Base-by-base conservation (phyloP, 306 rosid species). In the Psophocarpus tetragonolobus region DNA sequence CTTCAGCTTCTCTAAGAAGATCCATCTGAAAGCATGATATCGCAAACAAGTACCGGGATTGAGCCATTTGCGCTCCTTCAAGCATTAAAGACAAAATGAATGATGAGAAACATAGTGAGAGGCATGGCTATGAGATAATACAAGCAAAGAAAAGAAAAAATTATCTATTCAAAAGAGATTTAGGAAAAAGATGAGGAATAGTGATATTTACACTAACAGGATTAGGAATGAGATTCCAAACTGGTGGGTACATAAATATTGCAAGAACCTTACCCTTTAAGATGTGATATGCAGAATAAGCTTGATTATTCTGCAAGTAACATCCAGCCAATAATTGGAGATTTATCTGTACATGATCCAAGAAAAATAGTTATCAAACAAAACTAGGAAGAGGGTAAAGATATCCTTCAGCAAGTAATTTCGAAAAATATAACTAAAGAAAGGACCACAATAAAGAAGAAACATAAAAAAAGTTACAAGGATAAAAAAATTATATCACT, bases 41-140 rank as follows among this genome's bases (percentile, higher is more conserved):
- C 17, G 99, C 99, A 93, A 92, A 92, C 98, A 96, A 84, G 93
- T 96, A 96, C 83, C 99, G 95, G 72, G 98, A 96, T 87, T 91
- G 97, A 88, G 98, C 91, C 96, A 88, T 87, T 84, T 85, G 93
- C 64, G 89, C 84, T 81, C 99, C 99, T 96, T 88, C 91, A 85
- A 68, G 81, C 63, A 76, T 54, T 56, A 82, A 86, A 47, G 76
- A 71, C 68, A 87, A 47, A 73, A 84, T 30, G 76, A 68, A 77
- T 36, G 75, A 69, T 53, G 71, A 36, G 45, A 64, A 27, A 70
- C 38, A 63, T 53, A 68, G 78, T 84, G 78, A 84, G 86, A 85
- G 68, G 76, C 70, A 74, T 6, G 24, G 20, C 15, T 3, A 69
- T 29, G 33, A 35, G 63, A 68, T 58, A 33, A 72, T 68, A 30